Evolutionary conservation across 257 asterid genomes (phyloP).

Genomic region (Avicennia marina): DNA sequence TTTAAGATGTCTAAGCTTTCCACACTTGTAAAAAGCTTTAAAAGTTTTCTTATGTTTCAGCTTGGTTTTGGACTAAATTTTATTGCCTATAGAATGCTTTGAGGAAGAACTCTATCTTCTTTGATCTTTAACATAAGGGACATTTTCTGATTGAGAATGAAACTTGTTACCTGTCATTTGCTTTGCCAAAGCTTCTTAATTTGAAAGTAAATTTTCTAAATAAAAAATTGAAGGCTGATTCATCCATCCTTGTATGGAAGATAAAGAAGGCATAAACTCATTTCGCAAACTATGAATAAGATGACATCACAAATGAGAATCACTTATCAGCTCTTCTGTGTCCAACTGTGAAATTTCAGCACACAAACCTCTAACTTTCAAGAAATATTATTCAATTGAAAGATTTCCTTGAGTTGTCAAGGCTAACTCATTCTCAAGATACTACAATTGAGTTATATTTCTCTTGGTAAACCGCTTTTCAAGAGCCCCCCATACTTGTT

Average conservation of each 20-base stretch:
- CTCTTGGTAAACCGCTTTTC: constrained; percentile 3
- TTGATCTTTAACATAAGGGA: neutral
- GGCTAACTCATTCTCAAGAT: constrained; percentile 14
- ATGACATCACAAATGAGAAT: neutral
- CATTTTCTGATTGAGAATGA: constrained; percentile 1
- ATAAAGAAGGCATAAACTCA: constrained; percentile 2
- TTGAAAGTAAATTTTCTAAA: constrained; percentile 16
- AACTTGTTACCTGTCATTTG: neutral
- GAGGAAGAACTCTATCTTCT: neutral
- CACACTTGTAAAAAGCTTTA: neutral
- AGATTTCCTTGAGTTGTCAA: constrained; percentile 1
- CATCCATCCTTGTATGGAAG: constrained; percentile 14
- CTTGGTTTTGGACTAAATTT: no score
- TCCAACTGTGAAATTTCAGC: constrained; percentile 14
- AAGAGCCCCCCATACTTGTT: constrained; percentile 22
- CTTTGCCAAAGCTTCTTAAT: constrained; percentile 16
- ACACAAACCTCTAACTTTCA: constrained; percentile 12
- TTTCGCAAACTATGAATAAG: constrained; percentile 13
- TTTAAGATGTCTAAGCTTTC: neutral
- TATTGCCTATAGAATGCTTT: neutral
- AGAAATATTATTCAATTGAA: constrained; percentile 15
- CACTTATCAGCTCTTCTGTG: neutral
- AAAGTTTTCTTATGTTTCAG: neutral
- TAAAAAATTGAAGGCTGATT: constrained; percentile 12
- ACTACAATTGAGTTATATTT: constrained; percentile 5